Evolutionary conservation across 305 asterid genomes (phyloP).

Genomic region (Petunia hybrid): DNA sequence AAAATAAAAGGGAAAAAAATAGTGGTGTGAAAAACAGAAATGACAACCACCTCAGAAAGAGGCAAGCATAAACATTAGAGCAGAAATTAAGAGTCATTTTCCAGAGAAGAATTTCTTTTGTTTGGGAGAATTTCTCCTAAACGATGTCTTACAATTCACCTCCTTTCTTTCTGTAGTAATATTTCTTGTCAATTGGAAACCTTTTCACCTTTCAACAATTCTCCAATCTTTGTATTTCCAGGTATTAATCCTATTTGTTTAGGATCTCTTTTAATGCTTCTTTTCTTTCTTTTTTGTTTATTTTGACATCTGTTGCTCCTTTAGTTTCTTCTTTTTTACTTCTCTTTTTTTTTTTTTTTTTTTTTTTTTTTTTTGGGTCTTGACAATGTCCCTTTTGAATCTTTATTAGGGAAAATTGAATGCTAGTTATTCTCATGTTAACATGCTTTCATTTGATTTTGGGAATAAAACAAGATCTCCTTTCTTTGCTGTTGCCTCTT

Average conservation of each 20-base stretch:
- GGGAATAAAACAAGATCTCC: not conserved
- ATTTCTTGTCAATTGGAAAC: not conserved
- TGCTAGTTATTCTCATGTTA: not conserved
- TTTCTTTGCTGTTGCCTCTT: not conserved
- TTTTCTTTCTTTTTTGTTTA: not conserved
- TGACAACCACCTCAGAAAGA: constrained; percentile 21
- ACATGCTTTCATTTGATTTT: not conserved
- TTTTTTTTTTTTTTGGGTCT: not conserved
- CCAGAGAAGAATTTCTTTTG: not conserved
- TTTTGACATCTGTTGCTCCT: not conserved
- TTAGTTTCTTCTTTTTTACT: not conserved
- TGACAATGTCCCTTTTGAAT: not conserved
- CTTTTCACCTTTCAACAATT: not conserved
- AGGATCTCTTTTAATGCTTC: not conserved
- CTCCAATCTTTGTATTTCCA: not conserved
- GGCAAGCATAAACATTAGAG: constrained; percentile 23
- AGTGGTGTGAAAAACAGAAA: constrained; percentile 13
- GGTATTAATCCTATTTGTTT: not conserved
- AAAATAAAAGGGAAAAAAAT: not conserved
- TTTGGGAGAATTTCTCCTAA: constrained; percentile 5
- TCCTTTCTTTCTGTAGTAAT: not conserved
- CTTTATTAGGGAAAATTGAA: not conserved
- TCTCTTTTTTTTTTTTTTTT: not conserved
- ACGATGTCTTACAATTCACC: not conserved
- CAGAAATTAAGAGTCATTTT: constrained; percentile 17